Evolutionary conservation across 257 asterid genomes (phyloP), one percentile per base, ranked within the genome.

Genomic region (Buddleja alternifolia): DNA sequence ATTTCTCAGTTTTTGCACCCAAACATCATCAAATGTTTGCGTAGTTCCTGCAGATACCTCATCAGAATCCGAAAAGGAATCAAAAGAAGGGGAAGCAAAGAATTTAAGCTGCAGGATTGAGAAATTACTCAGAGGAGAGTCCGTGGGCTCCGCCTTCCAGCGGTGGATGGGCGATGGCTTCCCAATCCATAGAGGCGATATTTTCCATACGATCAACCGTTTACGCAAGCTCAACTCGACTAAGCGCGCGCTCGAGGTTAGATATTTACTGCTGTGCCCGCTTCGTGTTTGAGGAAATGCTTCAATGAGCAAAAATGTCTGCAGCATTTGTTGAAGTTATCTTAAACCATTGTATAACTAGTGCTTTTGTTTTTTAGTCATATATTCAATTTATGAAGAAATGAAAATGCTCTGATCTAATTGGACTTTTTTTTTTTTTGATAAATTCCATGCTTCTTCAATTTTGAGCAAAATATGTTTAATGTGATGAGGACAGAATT

Each of bases 91-190:
- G 69, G 82, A 52, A 68, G 23, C 71, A 7, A 78, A 73, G 68
- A 86, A 78, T 73, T 78, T 93, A 71, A 86, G 97, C 78, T 70
- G 73, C 46, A 81, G 85, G 77, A 85, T 93, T 42, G 98, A 90
- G 76, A 86, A 80, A 39, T 72, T 93, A 54, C 76, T 68, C 17
- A 76, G 73, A 78, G 86, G 86, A 55, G 84, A 84, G 57, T 59
- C 89, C 10, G 81, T 93, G 42, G 78, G 82, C 40, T 75, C 85
- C 54, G 96, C 98, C 58, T 93, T 93, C 77, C 96, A 76, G 73
- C 67, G 90, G 75, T 93, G 97, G 98, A 93, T 90, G 98, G 94
- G 97, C 59, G 92, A 93, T 76, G 98, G 98, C 32, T 70, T 86
- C 14, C 95, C 98, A 56, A 62, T 93, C 73, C 92, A 81, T 62